Base-by-base conservation (phyloP, 164 flowering plant species). In the Stephania yunnanensis region DNA sequence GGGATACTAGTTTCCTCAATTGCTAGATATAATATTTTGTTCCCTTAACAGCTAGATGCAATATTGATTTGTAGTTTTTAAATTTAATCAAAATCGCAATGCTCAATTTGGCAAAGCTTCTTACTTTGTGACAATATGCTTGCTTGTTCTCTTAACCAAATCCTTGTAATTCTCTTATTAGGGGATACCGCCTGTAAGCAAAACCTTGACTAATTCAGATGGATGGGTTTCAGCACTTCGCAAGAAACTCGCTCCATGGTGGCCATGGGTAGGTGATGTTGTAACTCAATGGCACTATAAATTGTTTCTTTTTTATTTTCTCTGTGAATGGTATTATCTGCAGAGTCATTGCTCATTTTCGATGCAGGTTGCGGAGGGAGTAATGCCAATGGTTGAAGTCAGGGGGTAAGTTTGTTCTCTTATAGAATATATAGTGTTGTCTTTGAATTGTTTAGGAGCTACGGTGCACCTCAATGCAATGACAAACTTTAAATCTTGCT, bases 281-380 rank as follows among this genome's bases (percentile, higher is more conserved):
- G 69, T 5, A 71, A 68, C 29, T 71, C 69, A 4, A 36, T 58
- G 8, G 20, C 7, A 19, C 61, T 44, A 7, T 50, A 64, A 5
- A 65, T 10, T 42, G 12, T 19, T 7, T 48, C 5, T n/a, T 48
- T 20, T 64, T 36, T 6, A 25, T 13, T 29, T 52, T 64, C 22
- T 69, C 10, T 13, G 42, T 13, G 15, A 50, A 5, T 68, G 25
- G 65, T 48, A 30, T 30, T 50, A 36, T 46, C 31, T 70, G 31
- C 20, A 3, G 4, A 10, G 30, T 48, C 42, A 7, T 48, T 25
- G 19, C n/a, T 25, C 66, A 12, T 10, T 55, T 55, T 71, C 73
- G 67, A 64, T 85, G 74, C 87, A 95, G 98, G 93, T 95, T 79
- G 95, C 95, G 78, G 89, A 89, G 78, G 97, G 97, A 58, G 81